phyloP scores from a whole-genome alignment of 2,329 filamentous ascomycete genomes.

The Zymoseptoria passerinii region DNA sequence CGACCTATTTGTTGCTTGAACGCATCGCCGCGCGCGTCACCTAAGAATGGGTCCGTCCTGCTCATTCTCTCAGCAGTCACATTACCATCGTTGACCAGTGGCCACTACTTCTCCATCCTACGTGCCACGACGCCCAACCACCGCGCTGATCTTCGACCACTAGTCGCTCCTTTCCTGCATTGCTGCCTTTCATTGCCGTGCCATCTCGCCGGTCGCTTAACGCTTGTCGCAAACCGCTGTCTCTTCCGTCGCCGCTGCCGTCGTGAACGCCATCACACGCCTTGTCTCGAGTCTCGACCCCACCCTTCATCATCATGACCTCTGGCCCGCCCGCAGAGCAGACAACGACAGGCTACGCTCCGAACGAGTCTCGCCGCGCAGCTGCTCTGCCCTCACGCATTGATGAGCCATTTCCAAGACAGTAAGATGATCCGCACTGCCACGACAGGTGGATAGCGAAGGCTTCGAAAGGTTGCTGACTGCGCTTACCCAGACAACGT shows the following conservation, averaged over 20 bases:
- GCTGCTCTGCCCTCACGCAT: conserved; percentile 18
- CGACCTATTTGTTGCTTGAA: conserved; percentile 19
- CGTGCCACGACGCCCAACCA: not conserved
- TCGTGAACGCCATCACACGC: not conserved
- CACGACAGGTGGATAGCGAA: not conserved
- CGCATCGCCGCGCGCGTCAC: conserved; percentile 18
- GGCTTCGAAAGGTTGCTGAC: not conserved
- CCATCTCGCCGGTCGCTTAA: not conserved
- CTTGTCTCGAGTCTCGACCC: not conserved
- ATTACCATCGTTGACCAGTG: conserved; percentile 9
- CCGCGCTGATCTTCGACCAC: conserved; percentile 15
- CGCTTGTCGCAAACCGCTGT: not conserved
- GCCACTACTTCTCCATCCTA: not conserved
- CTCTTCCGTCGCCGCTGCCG: conserved; percentile 7
- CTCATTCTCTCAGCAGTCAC: conserved; percentile 17
- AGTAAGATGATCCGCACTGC: conserved; percentile 9
- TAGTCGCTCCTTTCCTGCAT: conserved; percentile 12
- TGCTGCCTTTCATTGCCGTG: not conserved
- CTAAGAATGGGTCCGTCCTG: conserved; percentile 16
- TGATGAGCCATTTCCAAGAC: conserved; percentile 19
- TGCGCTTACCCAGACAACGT: conserved; percentile 17
- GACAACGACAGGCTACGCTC: conserved; percentile 20
- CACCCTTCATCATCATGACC: conserved; percentile 10
- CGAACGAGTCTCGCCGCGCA: conserved; percentile 19
- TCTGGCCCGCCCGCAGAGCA: conserved; percentile 18